phyloP scores from a whole-genome alignment of 176 grass and related monocot genomes.

The Alloteropsis semialata region DNA sequence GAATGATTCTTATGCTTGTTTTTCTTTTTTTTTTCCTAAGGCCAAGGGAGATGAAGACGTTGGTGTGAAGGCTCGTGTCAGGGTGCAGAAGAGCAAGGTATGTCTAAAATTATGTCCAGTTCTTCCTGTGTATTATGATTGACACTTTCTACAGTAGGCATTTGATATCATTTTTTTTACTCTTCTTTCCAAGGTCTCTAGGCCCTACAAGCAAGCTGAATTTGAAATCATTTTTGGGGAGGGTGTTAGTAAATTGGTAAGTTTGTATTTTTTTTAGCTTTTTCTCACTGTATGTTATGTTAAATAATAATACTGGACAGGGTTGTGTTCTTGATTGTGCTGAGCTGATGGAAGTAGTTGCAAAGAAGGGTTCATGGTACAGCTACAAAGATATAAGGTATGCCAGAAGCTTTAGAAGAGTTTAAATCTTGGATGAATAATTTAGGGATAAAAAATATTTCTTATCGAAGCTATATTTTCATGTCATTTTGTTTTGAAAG shows the following conservation, averaged over 20 bases:
- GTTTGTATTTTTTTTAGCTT: constrained; percentile 26
- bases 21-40: constrained; percentile 62
- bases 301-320: constrained; percentile 40
- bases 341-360: constrained; percentile 95
- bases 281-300: not conserved
- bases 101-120: constrained; percentile 16
- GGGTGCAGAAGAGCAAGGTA: constrained; percentile 99
- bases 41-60: constrained; percentile 94
- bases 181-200: constrained; percentile 67
- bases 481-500: constrained; percentile 9
- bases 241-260: constrained; percentile 90
- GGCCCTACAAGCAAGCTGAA: constrained; percentile 99
- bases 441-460: not conserved
- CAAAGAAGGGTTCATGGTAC: constrained; percentile 95
- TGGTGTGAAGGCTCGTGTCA: constrained; percentile 92
- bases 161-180: not conserved
- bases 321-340: constrained; percentile 97
- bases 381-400: constrained; percentile 88
- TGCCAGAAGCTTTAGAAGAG: constrained; percentile 21
- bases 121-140: constrained; percentile 22
- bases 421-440: not conserved
- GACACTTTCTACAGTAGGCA: constrained; percentile 1
- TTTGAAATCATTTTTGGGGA: constrained; percentile 99
- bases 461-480: not conserved
- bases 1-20: constrained; percentile 8